A percentile compares a stretch with the other conserved stretches of the same genome.
Evolutionary conservation across 148 eudicot genomes (phyloP).

Genomic region (Rhododendron williamsianum): DNA sequence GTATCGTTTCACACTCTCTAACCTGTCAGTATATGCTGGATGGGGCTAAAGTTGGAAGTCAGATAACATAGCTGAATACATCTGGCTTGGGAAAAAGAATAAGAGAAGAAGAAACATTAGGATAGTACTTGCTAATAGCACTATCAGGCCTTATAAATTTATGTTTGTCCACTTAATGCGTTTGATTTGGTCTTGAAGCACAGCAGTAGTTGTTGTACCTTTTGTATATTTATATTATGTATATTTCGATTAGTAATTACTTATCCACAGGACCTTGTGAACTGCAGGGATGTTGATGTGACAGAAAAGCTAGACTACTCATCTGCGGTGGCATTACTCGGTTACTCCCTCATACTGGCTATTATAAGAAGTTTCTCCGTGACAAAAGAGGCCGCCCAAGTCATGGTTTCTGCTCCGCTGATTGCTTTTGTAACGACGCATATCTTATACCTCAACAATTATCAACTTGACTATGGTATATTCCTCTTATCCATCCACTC

Average conservation of each 20-base stretch:
- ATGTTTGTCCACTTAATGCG: background rate
- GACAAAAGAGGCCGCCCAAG: conserved; percentile 61
- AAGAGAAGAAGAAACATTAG: background rate
- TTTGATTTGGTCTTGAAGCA: conserved; percentile 2
- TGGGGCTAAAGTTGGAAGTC: background rate
- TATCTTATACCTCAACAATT: conserved; percentile 70
- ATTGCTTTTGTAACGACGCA: conserved; percentile 68
- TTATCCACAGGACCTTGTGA: background rate
- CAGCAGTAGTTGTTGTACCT: background rate
- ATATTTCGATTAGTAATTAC: background rate
- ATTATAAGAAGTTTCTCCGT: conserved; percentile 66
- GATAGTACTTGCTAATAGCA: background rate
- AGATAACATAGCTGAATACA: background rate
- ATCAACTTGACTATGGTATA: conserved; percentile 72
- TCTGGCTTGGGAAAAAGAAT: background rate
- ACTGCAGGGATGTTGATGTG: conserved; percentile 66
- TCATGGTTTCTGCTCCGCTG: conserved; percentile 76
- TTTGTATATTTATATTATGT: background rate
- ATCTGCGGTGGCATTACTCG: conserved; percentile 78
- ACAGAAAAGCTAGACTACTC: conserved; percentile 87
- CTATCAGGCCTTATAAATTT: background rate
- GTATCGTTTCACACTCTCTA: background rate
- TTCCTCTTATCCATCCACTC: conserved; percentile 7
- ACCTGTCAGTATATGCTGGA: background rate
- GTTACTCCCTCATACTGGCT: conserved; percentile 69